Conservation (phyloP, 805 yeast species). For the Candida lessepsii region DNA sequence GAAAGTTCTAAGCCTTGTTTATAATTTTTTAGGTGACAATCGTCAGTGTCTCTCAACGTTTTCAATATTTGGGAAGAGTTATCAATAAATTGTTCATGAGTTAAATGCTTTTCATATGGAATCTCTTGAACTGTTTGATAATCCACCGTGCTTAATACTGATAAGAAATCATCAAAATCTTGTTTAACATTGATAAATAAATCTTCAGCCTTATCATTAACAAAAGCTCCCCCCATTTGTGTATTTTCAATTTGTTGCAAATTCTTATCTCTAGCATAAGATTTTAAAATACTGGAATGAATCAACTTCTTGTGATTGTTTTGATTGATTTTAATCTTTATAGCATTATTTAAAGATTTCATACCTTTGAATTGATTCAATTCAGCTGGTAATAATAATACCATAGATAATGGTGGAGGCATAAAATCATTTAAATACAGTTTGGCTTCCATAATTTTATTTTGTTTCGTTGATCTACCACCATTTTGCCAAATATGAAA, state of each 20-base stretch:
- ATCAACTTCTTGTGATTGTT: constrained; percentile 10
- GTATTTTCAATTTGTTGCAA: constrained; percentile 2
- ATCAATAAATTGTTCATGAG: constrained; percentile 25
- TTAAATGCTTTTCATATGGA: constrained; percentile 16
- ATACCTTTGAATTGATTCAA: constrained; percentile 11
- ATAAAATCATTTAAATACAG: constrained; percentile 43
- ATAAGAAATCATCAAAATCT: constrained; percentile 14
- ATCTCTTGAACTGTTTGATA: constrained; percentile 6
- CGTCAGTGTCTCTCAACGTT: background rate
- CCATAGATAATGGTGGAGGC: constrained; percentile 36
- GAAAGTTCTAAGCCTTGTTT: constrained; percentile 20
- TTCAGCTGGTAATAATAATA: constrained; percentile 26
- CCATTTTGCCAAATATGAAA: constrained; percentile 38
- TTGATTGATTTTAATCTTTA: constrained; percentile 20
- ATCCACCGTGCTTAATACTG: constrained; percentile 5
- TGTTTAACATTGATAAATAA: constrained; percentile 16
- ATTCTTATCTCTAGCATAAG: constrained; percentile 4
- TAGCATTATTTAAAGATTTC: constrained; percentile 10
- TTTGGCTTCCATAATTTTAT: constrained; percentile 32
- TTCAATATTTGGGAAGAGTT: constrained; percentile 17
- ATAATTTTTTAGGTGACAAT: constrained; percentile 17
- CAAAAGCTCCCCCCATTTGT: constrained; percentile 2
- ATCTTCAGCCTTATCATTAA: constrained; percentile 2
- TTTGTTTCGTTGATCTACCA: constrained; percentile 27
- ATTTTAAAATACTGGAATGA: constrained; percentile 4